A percentile compares a stretch with the other conserved stretches of the same genome.
These are phyloP conservation scores for Moringa oleifera DNA, from an alignment of 345 rosid species.

Conservation along the genomic window DNA sequence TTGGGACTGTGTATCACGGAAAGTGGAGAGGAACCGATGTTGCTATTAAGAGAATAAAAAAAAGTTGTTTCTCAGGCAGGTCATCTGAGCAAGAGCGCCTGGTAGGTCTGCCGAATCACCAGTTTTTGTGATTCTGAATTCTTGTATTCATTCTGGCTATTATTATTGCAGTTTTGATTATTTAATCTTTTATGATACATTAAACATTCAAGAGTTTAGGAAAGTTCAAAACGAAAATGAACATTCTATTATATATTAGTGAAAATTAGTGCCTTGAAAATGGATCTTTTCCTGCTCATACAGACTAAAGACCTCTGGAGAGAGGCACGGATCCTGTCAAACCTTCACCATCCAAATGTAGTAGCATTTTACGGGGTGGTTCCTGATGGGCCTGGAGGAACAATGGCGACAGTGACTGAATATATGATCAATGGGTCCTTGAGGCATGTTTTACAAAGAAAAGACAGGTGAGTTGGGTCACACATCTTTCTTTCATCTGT, in stretches of 20 bases:
- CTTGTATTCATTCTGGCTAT: not conserved
- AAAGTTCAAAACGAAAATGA: no score
- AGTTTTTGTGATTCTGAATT: not conserved
- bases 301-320: conserved; percentile 89
- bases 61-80: conserved; percentile 74
- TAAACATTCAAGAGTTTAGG: no score
- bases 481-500: not conserved
- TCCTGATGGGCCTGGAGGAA: conserved; percentile 83
- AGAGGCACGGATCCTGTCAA: conserved; percentile 81
- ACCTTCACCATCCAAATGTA: conserved; percentile 94
- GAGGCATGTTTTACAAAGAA: conserved; percentile 64
- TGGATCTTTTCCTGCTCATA: not conserved
- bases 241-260: not conserved
- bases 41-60: conserved; percentile 86
- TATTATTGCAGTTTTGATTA: not conserved
- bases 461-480: conserved; percentile 42
- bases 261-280: not conserved
- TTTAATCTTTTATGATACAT: not conserved
- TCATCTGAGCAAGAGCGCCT: conserved; percentile 77
- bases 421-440: conserved; percentile 90
- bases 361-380: conserved; percentile 92
- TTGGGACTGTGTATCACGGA: conserved; percentile 83
- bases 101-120: conserved; percentile 36
- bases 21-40: conserved; percentile 98
- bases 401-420: conserved; percentile 87